These are phyloP conservation scores for Pistacia vera DNA, from an alignment of 345 rosid species.

Conservation along the genomic window DNA sequence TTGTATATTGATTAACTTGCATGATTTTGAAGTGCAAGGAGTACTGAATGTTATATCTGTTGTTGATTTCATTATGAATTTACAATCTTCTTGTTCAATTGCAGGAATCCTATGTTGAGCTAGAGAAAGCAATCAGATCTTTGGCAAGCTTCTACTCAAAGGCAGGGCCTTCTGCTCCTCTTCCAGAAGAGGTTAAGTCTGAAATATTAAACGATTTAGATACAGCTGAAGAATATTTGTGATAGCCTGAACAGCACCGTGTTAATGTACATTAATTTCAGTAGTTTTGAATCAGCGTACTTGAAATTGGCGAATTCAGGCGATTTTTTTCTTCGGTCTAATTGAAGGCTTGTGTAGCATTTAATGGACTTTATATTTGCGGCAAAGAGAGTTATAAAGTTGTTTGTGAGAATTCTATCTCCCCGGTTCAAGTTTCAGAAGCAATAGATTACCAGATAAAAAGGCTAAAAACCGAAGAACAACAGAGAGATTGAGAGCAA, in stretches of 20 bases:
- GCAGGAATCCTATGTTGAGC: slow-evolving; percentile 80
- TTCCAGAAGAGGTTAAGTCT: slow-evolving; percentile 71
- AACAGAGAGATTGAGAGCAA: too few relatives aligned
- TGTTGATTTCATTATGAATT: not conserved
- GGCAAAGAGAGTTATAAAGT: too few relatives aligned
- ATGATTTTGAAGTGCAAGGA: not conserved
- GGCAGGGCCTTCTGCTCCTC: slow-evolving; percentile 87
- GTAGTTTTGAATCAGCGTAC: not conserved
- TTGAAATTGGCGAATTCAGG: not conserved
- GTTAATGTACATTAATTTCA: not conserved
- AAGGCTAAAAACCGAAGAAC: too few relatives aligned
- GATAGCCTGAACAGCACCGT: slow-evolving; percentile 8
- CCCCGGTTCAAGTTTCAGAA: too few relatives aligned
- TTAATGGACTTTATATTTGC: too few relatives aligned
- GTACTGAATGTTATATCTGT: not conserved
- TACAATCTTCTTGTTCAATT: slow-evolving; percentile 1
- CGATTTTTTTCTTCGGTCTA: too few relatives aligned
- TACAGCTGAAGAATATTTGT: slow-evolving; percentile 75
- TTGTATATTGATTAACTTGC: not conserved
- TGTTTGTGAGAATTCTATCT: too few relatives aligned
- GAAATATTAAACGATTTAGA: slow-evolving; percentile 58
- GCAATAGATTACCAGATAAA: too few relatives aligned
- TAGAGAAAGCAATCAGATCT: slow-evolving; percentile 78
- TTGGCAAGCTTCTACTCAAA: slow-evolving; percentile 78
- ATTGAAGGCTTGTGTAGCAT: too few relatives aligned